Evolutionary conservation across 139 green algal genomes (phyloP), one percentile per base, ranked within the genome.

Genomic region (Zygnema circumcarinatum): DNA sequence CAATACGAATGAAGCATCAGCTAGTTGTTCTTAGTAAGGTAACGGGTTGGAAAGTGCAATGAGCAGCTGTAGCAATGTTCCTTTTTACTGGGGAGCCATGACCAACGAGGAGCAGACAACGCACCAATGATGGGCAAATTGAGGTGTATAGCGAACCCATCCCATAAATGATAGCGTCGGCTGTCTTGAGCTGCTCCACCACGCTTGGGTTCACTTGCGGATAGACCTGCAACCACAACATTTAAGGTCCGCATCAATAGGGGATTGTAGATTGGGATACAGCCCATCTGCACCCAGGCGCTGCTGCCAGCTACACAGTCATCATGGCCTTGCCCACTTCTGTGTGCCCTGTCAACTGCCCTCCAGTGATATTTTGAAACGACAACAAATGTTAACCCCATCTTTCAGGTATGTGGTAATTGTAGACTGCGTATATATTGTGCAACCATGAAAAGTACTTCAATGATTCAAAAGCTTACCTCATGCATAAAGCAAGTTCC

Each of bases 91-190:
- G 25, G 25, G 25, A 72, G 54, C 54, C 54, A 72, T 33, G 29
- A 72, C 54, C 25, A 72, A 29, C 25, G 29, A 72, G 54, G 54
- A 72, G 54, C 54, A 72, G 29, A 29, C 54, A 72, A 83, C 56
- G 75, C 22, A 96, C 93, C 32, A 99, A 91, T 33, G 92, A 95
- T 29, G 97, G 97, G 85, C 93, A 95, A 87, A 99, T 97, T 90
- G 92, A 96, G 38, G 97, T 99, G 93, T 98, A 99, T 0, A 99
- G 93, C 0, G 95, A 98, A 56, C 97, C 97, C 94, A 99, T 98
- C 90, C 95, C 97, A 79, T 98, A 99, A 1, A 99, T 85, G 33
- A 99, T 86, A 2, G 92, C 95, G 67, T 98, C 95, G 0, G 93
- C 92, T 0, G 74, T 33, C 22, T 79, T 42, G 2, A 99, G 39